Base-by-base conservation (phyloP, 2,329 filamentous ascomycete genomes). In the Exophiala dermatitidis region DNA sequence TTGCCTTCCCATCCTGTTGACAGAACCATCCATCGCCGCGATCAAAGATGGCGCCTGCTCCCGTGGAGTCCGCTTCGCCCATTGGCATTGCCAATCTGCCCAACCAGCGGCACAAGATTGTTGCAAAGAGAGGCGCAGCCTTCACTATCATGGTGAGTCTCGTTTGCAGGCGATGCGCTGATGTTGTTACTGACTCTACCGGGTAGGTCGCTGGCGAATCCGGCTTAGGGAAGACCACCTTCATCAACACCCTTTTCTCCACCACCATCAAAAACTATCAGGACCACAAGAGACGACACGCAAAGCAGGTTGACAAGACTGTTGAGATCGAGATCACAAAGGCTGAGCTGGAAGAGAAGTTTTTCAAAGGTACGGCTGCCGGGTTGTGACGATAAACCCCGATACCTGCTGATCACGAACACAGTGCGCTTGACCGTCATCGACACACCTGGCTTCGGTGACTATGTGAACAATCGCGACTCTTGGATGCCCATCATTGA, bases 231-330 rank as follows among this genome's bases (percentile, higher is more conserved):
- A 98, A 98, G 83, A 98, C 94, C 29, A 98, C 93, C 67, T 98
- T 98, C 77, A 97, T 98, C 84, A 98, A 98, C 84, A 98, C 93
- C 56, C 85, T 98, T 58, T 98, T 98, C 82, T 98, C 93, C 60
- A 98, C 94, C 63, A 98, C 93, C 67, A 98, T 98, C 83, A 98
- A 98, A 82, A 98, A 97, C 82, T 98, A 98, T 74, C 93, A 93
- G 81, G 93, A 98, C 75, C 91, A 98, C 83, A 95, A 95, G 82
- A 88, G 90, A 75, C 88, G 93, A 70, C 93, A 98, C 75, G 88
- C 93, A 77, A 98, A 98, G 84, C 93, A 98, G 79, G 83, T 97
- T 65, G 93, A 98, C 79, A 97, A 97, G 83, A 98, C 93, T 7
- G 93, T 98, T 62, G 94, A 98, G 79, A 98, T 98, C 66, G 93